Percentiles rank a stretch among this genome's conserved stretches.
These are phyloP conservation scores for Chamaenerion angustifolium DNA, from an alignment of 345 rosid species.

Conservation along the genomic window DNA sequence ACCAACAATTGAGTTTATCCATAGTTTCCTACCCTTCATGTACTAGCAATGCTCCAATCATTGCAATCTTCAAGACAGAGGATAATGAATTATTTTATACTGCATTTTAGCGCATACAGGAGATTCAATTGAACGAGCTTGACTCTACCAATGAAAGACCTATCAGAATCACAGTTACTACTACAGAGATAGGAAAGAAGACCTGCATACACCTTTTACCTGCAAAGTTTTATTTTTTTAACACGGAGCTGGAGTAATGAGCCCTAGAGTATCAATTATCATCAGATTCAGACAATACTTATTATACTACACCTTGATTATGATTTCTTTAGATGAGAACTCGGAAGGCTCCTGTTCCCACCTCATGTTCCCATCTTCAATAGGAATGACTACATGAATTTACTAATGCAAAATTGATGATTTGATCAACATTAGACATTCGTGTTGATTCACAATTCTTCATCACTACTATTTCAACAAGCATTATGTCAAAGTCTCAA, in stretches of 20 bases:
- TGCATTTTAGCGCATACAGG: conserved; percentile 87
- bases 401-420: no score
- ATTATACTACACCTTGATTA: conserved; percentile 68
- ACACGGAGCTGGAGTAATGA: conserved; percentile 87
- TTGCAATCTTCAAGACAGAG: conserved; percentile 89
- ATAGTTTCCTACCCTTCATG: conserved; percentile 76
- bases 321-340: conserved; percentile 75
- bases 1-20: no score
- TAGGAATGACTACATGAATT: no score
- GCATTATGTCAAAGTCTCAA: no score
- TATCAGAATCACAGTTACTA: conserved; percentile 4
- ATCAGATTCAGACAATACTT: conserved; percentile 81
- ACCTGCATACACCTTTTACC: conserved; percentile 15
- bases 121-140: conserved; percentile 88
- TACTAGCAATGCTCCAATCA: conserved; percentile 92
- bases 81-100: conserved; percentile 78
- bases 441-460: no score
- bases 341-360: conserved; percentile 57
- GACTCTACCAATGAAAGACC: conserved; percentile 31
- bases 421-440: no score
- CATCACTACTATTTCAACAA: no score
- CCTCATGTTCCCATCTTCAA: conserved; percentile 71
- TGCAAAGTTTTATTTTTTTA: conserved; percentile 63
- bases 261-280: conserved; percentile 89
- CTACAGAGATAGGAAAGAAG: conserved; percentile 2